Evolutionary conservation across 345 rosid genomes (phyloP).

Genomic region (Eucalyptus tenuipes): DNA sequence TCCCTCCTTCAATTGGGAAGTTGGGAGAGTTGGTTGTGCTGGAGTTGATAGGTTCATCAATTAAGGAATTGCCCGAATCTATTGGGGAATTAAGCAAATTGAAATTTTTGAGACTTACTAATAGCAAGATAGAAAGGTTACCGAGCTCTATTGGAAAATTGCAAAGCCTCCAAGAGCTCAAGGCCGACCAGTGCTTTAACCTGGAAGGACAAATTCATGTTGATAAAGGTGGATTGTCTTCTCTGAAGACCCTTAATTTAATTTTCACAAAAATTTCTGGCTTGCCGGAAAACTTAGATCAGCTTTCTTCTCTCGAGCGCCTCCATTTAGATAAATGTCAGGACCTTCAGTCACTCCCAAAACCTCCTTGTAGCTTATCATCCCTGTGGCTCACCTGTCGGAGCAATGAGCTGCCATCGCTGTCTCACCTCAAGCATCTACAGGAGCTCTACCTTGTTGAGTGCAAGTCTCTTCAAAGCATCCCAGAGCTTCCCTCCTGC

Average conservation of each 20-base stretch:
- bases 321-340: neutral
- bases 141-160: too few relatives aligned
- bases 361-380: neutral
- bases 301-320: neutral
- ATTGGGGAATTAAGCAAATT: neutral
- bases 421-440: neutral
- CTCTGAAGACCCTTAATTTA: neutral
- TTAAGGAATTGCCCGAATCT: neutral
- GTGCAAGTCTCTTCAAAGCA: too few relatives aligned
- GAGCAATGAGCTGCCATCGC: neutral
- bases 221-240: neutral
- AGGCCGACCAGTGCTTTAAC: accelerated
- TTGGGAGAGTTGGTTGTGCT: neutral
- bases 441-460: too few relatives aligned
- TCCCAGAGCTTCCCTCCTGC: too few relatives aligned
- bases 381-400: accelerated
- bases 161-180: too few relatives aligned
- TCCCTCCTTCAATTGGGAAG: neutral
- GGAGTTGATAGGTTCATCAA: too few relatives aligned
- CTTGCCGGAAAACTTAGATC: neutral
- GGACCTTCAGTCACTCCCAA: neutral
- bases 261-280: accelerated
- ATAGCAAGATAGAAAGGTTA: neutral
- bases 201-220: neutral
- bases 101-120: accelerated